Evolutionary conservation across 78 protist genomes (phyloP).

Genomic region (Monosiga brevicollis): DNA sequence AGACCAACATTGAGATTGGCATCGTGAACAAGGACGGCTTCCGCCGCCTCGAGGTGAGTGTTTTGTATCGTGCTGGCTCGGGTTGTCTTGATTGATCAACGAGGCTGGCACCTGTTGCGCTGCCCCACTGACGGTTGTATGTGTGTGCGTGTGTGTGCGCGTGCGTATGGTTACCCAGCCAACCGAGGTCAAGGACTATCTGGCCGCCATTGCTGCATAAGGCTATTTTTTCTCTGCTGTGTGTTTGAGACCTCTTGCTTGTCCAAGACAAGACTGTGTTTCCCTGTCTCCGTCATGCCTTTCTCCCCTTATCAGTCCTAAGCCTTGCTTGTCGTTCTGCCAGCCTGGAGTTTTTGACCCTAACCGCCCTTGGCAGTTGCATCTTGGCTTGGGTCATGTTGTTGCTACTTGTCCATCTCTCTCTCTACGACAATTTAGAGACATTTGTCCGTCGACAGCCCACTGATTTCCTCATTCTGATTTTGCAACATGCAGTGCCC

Average conservation of each 20-base stretch:
- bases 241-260: too few relatives aligned
- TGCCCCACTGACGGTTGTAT: neutral
- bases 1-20: constrained; percentile 88
- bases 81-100: neutral
- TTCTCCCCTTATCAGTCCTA: too few relatives aligned
- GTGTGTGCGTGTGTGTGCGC: neutral
- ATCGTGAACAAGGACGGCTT: constrained; percentile 43
- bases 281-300: too few relatives aligned
- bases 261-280: too few relatives aligned
- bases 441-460: neutral
- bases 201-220: constrained; percentile 31
- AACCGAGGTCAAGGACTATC: constrained; percentile 75
- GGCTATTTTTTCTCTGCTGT: too few relatives aligned
- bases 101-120: neutral
- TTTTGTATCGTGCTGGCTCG: neutral
- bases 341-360: too few relatives aligned
- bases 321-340: too few relatives aligned
- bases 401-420: too few relatives aligned
- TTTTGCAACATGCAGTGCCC: neutral
- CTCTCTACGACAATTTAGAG: too few relatives aligned
- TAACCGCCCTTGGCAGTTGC: too few relatives aligned
- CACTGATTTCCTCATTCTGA: neutral
- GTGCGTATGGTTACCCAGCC: constrained; percentile 35
- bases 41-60: neutral
- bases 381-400: too few relatives aligned